Evolutionary conservation across 2,329 filamentous ascomycete genomes (phyloP).

Genomic region (Penicillium sp.): DNA sequence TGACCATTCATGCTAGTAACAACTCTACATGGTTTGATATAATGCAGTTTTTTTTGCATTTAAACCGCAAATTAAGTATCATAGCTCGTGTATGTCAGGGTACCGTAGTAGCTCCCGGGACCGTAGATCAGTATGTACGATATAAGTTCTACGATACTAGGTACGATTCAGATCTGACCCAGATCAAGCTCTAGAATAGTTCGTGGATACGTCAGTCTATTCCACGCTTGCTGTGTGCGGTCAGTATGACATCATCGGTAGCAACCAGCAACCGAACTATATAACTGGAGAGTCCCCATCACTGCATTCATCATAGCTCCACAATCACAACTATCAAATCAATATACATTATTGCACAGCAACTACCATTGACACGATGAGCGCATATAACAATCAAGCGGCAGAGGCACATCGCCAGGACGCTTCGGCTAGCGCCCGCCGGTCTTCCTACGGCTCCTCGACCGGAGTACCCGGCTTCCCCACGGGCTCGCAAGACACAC

Average conservation of each 20-base stretch:
- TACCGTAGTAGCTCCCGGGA: too few species aligned
- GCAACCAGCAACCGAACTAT: not conserved
- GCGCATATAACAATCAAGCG: constrained; percentile 5
- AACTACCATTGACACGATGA: constrained; percentile 6
- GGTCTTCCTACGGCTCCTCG: constrained; percentile 22
- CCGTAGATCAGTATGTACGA: too few species aligned
- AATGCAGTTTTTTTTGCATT: too few species aligned
- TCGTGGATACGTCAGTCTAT: too few species aligned
- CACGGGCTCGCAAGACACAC: constrained; percentile 11
- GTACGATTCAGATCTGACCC: too few species aligned
- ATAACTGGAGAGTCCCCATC: not conserved
- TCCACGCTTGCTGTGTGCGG: not conserved
- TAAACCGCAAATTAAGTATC: too few species aligned
- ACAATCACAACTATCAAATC: not conserved
- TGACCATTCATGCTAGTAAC: too few species aligned
- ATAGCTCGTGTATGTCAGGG: too few species aligned
- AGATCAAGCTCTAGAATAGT: too few species aligned
- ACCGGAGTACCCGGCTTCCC: constrained; percentile 28
- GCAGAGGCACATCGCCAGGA: constrained; percentile 6
- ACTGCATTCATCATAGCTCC: not conserved
- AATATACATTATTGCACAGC: not conserved
- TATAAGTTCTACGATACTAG: too few species aligned
- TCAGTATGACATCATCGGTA: constrained; percentile 22
- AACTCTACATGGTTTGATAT: too few species aligned
- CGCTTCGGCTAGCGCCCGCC: not conserved